phyloP scores from a whole-genome alignment of 2,329 filamentous ascomycete species.

The Ascochyta koolunga region DNA sequence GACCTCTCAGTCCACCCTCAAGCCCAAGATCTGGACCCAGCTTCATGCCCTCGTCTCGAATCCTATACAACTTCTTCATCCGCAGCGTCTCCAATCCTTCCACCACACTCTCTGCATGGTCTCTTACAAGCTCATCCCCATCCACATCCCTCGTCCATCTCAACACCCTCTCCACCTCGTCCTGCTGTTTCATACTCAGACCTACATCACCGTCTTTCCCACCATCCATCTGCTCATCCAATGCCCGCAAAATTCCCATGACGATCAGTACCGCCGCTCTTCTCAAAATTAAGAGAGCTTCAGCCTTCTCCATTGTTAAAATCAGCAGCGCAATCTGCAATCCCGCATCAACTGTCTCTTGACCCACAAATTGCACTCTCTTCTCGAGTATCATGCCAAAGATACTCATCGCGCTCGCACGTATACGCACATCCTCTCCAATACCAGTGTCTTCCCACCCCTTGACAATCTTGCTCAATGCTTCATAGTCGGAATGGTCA shows the following conservation, averaged over 20 bases:
- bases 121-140: constrained; percentile 69
- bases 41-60: constrained; percentile 32
- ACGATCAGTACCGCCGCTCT: constrained; percentile 70
- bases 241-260: constrained; percentile 64
- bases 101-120: constrained; percentile 70
- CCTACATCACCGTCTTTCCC: constrained; percentile 51
- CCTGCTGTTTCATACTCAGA: constrained; percentile 61
- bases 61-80: constrained; percentile 58
- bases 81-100: constrained; percentile 70
- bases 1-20: constrained; percentile 52
- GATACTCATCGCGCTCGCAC: constrained; percentile 71
- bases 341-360: constrained; percentile 49
- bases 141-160: constrained; percentile 70
- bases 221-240: constrained; percentile 59
- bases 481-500: constrained; percentile 48
- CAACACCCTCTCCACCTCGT: constrained; percentile 67
- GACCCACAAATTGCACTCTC: constrained; percentile 52
- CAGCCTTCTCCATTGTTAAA: constrained; percentile 65
- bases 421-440: constrained; percentile 72
- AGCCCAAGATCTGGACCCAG: constrained; percentile 38
- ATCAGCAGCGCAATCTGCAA: constrained; percentile 69
- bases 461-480: constrained; percentile 65
- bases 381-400: constrained; percentile 66
- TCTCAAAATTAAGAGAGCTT: constrained; percentile 68
- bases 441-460: constrained; percentile 71